Percentiles rank a stretch among this genome's conserved stretches.
Evolutionary conservation across 2,329 filamentous ascomycete species (phyloP).

Genomic region (Epichloe hybrida): DNA sequence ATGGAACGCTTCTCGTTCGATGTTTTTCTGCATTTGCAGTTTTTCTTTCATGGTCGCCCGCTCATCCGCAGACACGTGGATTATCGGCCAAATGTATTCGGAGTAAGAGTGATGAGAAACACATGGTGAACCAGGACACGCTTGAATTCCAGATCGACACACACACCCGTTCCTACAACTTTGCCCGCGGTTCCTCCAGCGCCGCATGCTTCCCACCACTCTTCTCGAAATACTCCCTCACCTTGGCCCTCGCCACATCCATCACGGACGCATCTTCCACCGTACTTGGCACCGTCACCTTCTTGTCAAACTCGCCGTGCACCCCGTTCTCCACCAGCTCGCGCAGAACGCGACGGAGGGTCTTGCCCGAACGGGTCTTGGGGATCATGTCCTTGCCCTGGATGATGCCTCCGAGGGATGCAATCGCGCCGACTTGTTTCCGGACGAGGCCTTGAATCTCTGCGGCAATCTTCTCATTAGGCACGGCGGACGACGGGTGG

Average conservation of each 20-base stretch:
- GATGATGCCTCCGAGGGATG: slow-evolving; percentile 72
- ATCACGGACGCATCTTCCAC: slow-evolving; percentile 71
- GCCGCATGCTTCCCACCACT: slow-evolving; percentile 28
- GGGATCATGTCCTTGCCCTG: slow-evolving; percentile 80
- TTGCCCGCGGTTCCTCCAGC: slow-evolving; percentile 40
- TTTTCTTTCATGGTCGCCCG: too few relatives aligned
- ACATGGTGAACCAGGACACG: too few relatives aligned
- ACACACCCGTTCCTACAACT: slow-evolving; percentile 25
- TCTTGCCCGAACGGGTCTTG: slow-evolving; percentile 87
- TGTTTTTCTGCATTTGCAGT: too few relatives aligned
- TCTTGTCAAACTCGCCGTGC: slow-evolving; percentile 56
- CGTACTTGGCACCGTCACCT: slow-evolving; percentile 65
- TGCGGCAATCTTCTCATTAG: slow-evolving; percentile 27
- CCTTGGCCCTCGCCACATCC: slow-evolving; percentile 54
- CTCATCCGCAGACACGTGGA: too few relatives aligned
- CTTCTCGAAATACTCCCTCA: slow-evolving; percentile 61
- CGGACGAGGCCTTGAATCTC: slow-evolving; percentile 65
- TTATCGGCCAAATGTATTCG: too few relatives aligned
- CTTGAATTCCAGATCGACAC: too few relatives aligned
- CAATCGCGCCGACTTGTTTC: slow-evolving; percentile 75
- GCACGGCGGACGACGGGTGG: slow-evolving; percentile 37
- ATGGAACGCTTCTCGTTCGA: too few relatives aligned
- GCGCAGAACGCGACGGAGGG: slow-evolving; percentile 64
- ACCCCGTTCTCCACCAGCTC: slow-evolving; percentile 76
- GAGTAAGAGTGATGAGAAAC: too few relatives aligned